These are phyloP conservation scores for Groenewaldozyma salmanticensis DNA, from an alignment of 805 yeast species.

Conservation along the genomic window DNA sequence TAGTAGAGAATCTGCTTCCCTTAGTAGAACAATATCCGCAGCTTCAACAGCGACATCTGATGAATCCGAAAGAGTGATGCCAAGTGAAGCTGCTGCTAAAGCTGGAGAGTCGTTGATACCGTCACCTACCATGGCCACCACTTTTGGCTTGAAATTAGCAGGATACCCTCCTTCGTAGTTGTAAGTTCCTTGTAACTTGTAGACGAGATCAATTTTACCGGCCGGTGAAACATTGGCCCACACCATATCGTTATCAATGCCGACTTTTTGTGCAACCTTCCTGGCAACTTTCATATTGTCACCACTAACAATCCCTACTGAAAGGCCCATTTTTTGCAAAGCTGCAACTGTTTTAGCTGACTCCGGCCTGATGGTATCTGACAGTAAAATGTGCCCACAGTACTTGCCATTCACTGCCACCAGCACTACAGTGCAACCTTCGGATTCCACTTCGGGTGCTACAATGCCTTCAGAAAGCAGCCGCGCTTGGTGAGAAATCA, in stretches of 20 bases:
- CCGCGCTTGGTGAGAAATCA: too few relatives aligned
- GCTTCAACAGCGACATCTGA: constrained; percentile 95
- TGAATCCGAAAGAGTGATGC: constrained; percentile 86
- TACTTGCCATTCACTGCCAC: constrained; percentile 49
- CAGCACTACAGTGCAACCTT: constrained; percentile 38
- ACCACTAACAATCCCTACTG: constrained; percentile 85
- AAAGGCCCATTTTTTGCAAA: constrained; percentile 42
- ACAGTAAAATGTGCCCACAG: constrained; percentile 56
- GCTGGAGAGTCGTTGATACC: constrained; percentile 99
- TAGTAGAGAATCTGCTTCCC: constrained; percentile 24
- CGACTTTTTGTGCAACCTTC: constrained; percentile 55
- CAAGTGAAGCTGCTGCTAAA: constrained; percentile 75
- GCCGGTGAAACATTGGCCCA: constrained; percentile 71
- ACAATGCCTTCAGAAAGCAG: neutral
- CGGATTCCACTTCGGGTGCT: constrained; percentile 21
- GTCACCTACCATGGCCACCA: constrained; percentile 90
- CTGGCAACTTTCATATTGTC: constrained; percentile 59
- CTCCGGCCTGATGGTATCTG: constrained; percentile 60
- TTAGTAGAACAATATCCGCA: constrained; percentile 74
- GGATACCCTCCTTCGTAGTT: constrained; percentile 1
- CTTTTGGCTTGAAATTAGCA: constrained; percentile 18
- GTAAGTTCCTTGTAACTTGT: constrained; percentile 36
- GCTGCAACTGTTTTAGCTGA: constrained; percentile 50
- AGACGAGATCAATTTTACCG: constrained; percentile 62
- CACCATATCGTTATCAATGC: constrained; percentile 53